A percentile compares a stretch with the other conserved stretches of the same genome.
Evolutionary conservation across 345 rosid species (phyloP).

Genomic region (Camelina hispida): DNA sequence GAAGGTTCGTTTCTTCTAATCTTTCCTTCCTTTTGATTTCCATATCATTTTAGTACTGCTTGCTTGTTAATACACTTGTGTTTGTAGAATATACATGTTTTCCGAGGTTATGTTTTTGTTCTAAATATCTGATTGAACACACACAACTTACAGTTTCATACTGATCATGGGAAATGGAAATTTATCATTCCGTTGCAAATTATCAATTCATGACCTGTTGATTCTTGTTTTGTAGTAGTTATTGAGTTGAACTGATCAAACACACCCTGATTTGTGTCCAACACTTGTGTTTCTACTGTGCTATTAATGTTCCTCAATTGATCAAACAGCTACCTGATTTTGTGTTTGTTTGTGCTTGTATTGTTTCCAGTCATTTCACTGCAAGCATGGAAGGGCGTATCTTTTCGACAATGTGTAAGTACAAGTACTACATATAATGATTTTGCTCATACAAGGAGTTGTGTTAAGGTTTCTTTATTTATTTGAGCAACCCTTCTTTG

Average conservation of each 20-base stretch:
- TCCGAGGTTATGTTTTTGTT: constrained; percentile 3
- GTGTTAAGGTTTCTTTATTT: neutral
- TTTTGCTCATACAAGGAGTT: constrained; percentile 8
- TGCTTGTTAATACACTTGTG: constrained; percentile 10
- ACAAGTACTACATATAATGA: constrained; percentile 44
- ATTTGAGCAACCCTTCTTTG: neutral
- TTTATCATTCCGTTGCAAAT: neutral
- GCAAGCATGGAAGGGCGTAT: constrained; percentile 79
- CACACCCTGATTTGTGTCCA: constrained; percentile 1
- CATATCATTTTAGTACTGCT: neutral
- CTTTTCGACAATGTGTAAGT: constrained; percentile 82
- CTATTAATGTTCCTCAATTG: neutral
- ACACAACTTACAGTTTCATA: constrained; percentile 12
- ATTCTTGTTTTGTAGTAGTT: neutral
- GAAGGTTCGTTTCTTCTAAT: constrained; percentile 50
- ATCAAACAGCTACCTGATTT: constrained; percentile 26
- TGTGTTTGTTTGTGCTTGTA: constrained; percentile 12
- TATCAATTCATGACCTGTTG: neutral
- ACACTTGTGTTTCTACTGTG: neutral
- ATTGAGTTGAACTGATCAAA: neutral
- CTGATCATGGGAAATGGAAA: neutral
- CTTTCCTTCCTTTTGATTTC: neutral
- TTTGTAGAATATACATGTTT: constrained; percentile 1
- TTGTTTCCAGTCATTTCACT: constrained; percentile 70
- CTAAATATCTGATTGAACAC: neutral